Evolutionary conservation across 139 green algal genomes (phyloP), one percentile per base, ranked within the genome.

Genomic region (Zygnema circumcarinatum): DNA sequence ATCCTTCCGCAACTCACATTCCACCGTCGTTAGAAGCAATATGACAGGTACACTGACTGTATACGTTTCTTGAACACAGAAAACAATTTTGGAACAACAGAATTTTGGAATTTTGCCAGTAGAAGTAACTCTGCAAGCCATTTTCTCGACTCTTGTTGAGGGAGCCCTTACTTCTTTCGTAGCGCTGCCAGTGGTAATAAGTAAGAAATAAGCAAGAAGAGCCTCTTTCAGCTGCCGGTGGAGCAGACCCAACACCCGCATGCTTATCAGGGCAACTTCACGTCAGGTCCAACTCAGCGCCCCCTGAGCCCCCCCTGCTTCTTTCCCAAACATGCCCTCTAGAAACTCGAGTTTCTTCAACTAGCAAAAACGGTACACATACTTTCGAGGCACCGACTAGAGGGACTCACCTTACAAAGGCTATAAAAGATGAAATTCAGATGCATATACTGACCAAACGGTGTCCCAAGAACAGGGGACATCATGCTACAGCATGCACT

Each of bases 151-250:
- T n/a, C n/a, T n/a, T n/a, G n/a, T n/a, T n/a, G 47, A 62, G 47
- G 7, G 47, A 62, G 47, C 7, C 47, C 47, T 62, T 78, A 40
- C 16, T 20, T 79, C 11, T 62, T 38, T 3, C 47, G 56, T 81
- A 38, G 76, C 74, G 16, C n/a, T 39, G n/a, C 81, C 81, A 22
- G 36, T n/a, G 21, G 20, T 87, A 74, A 87, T 87, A n/a, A 87
- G 81, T 22, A 87, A 29, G 35, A 90, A 88, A 62, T 90, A 88
- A 38, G 83, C 83, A 16, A 88, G 2, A 74, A 88, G 33, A 36
- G 88, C 83, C 83, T 88, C 83, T 62, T 88, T 88, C 76, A 89
- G 11, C 69, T 78, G 69, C 56, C 56, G 29, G 29, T 35, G 36
- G 16, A 78, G 69, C 7, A 78, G 16, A 78, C 7, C 3, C 69